These are phyloP conservation scores for Eragrostis tef DNA, from an alignment of 202 grass and related monocot genomes.

Conservation along the genomic window DNA sequence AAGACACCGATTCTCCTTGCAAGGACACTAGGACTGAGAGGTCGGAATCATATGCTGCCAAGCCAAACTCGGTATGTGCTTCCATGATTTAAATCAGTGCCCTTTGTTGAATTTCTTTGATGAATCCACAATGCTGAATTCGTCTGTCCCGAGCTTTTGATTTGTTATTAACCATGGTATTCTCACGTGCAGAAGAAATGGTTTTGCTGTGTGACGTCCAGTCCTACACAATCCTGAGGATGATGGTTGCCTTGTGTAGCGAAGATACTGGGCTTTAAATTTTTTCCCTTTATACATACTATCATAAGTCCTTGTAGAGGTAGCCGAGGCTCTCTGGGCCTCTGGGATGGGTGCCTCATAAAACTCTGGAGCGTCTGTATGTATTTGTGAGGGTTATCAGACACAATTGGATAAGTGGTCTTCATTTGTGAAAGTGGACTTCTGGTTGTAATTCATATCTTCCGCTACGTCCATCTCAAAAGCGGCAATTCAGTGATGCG, in stretches of 20 bases:
- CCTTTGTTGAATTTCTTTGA: constrained; percentile 12
- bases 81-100: background rate
- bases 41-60: constrained; percentile 49
- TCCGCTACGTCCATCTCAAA: background rate
- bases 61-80: constrained; percentile 60
- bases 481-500: background rate
- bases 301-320: constrained; percentile 65
- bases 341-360: constrained; percentile 44
- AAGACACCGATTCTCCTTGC: constrained; percentile 70
- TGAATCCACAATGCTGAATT: background rate
- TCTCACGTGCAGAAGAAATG: constrained; percentile 74
- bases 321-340: constrained; percentile 38
- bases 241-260: constrained; percentile 19
- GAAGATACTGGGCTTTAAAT: constrained; percentile 49
- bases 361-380: constrained; percentile 57
- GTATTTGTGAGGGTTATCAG: constrained; percentile 52
- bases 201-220: constrained; percentile 87
- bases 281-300: constrained; percentile 65
- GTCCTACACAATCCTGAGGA: constrained; percentile 73
- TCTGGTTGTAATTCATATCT: constrained; percentile 53
- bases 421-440: constrained; percentile 45
- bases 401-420: constrained; percentile 11
- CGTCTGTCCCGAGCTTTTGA: background rate
- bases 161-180: constrained; percentile 3
- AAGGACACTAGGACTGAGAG: constrained; percentile 65